Base-by-base conservation (phyloP, 805 yeast species). In the Debaryomyces prosopidis region DNA sequence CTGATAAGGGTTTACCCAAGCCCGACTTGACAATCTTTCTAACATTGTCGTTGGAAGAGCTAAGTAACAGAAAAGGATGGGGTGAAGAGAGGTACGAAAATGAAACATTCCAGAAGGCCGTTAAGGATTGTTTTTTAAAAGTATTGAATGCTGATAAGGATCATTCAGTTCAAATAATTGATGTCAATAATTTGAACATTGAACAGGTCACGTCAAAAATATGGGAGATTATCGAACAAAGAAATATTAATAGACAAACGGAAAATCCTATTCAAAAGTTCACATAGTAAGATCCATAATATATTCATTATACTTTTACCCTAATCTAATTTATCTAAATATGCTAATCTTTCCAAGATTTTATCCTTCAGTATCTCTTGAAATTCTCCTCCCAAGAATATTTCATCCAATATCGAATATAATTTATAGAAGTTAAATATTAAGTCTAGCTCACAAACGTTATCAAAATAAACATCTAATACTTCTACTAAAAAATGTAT, bases 51-150 rank as follows among this genome's bases (percentile, higher is more conserved):
- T 64, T 50, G 48, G 76, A 66, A 5, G 74, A 71, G 34, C 57
- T 73, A 20, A 59, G 72, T 17, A 51, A 60, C 15, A 73, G 98
- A 44, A 82, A 81, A 9, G 96, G 96, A 1, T 94, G 87, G 72
- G 99, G 99, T 11, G 86, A 83, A n/a, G 99, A 94, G 63, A 71
- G 97, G 43, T 94, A 94, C 66, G 99, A 94, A 62, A 77, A 76
- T 20, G 62, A 65, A 4, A 82, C 77, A 40, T 87, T 94, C 58
- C 99, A 94, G 60, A 63, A 67, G n/a, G 71, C 69, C 32, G 99
- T 94, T 3, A 79, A 81, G 47, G 36, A 56, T 8, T 71, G 82
- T 49, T 94, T 91, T 59, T 68, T 74, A 44, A 50, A 61, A 16
- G 69, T 84, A 35, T 47, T 50, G 2, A 50, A 51, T 2, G 15